A percentile compares a stretch with the other conserved stretches of the same genome.
Conservation (phyloP, 2,329 filamentous ascomycete species). For the Hypoxylon sp. region DNA sequence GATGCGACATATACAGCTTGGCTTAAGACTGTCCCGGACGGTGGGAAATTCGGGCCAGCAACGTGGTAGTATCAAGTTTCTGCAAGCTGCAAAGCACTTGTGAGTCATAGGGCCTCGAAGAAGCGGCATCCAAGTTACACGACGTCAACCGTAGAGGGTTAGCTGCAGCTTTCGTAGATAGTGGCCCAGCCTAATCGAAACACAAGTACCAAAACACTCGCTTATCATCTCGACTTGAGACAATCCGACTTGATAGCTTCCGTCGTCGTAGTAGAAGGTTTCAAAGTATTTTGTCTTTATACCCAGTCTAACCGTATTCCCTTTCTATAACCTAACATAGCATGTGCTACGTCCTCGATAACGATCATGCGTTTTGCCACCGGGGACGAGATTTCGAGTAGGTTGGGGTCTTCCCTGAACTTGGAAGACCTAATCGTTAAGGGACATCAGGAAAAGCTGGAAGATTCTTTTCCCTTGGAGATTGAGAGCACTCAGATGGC, state of each 20-base stretch:
- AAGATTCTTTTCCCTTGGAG: neutral
- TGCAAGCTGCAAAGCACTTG: neutral
- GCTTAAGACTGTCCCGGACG: slow-evolving; percentile 51
- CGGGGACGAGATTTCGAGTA: neutral
- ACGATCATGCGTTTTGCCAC: neutral
- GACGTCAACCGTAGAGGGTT: neutral
- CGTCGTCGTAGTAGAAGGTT: neutral
- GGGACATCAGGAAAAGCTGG: neutral
- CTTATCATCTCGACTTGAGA: neutral
- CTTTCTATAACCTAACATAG: neutral
- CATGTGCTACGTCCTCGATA: neutral
- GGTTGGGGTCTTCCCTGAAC: neutral
- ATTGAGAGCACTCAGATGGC: slow-evolving; percentile 18
- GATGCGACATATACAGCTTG: slow-evolving; percentile 51
- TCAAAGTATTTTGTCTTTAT: neutral
- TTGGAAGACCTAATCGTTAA: neutral
- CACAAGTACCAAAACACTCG: slow-evolving; percentile 1
- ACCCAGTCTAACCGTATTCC: neutral
- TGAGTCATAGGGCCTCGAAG: neutral
- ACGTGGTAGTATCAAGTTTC: slow-evolving; percentile 50
- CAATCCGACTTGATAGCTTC: neutral
- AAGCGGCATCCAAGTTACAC: slow-evolving; percentile 3
- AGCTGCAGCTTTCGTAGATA: slow-evolving; percentile 5
- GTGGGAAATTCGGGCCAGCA: slow-evolving; percentile 55
- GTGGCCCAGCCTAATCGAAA: slow-evolving; percentile 11